Base-by-base conservation (phyloP, 768 basidiomycete genomes). In the Holtermannia corniformis region DNA sequence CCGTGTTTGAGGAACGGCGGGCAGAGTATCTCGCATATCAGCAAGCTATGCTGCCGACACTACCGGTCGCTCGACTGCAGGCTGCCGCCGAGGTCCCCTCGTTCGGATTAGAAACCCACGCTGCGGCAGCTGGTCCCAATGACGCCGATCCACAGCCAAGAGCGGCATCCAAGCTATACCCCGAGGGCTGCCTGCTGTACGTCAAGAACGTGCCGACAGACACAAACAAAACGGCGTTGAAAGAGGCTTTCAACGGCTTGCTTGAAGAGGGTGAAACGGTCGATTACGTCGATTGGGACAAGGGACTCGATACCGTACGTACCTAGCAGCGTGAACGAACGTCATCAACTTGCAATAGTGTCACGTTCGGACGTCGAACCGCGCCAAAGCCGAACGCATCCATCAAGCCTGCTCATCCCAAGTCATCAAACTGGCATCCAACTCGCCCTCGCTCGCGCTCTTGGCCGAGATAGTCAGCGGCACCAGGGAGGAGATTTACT, bases 281-380 rank as follows among this genome's bases (percentile, higher is more conserved):
- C 21, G 49, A 50, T 43, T 50, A 50, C 41, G 49, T 50, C 14
- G 49, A 50, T 26, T 50, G 49, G 49, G 40, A 50, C 4, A 50
- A 50, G 41, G 49, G 49, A 5, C 37, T 32, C n/a, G 49, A 32
- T 43, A 20, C 50, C 5, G 50, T 51, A 44, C 20, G 50, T 19
- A 22, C n/a, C 11, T 16, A 5, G 7, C 46, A 11, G 23, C 10
- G n/a, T 10, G 25, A 47, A 23, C 22, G 10, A 14, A 23, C 20
- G n/a, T 20, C n/a, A n/a, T n/a, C n/a, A n/a, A n/a, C n/a, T n/a
- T n/a, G n/a, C n/a, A n/a, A 28, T 28, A 49, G 48, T 20, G 20
- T 16, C 25, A 51, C 42, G 50, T 51, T n/a, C 50, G 50, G 16
- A n/a, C 28, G 20, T 19, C 26, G 5, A 19, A 4, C 5, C 13